Evolutionary conservation across 2,329 filamentous ascomycete genomes (phyloP).

Genomic region (Trichoderma semiorbis): DNA sequence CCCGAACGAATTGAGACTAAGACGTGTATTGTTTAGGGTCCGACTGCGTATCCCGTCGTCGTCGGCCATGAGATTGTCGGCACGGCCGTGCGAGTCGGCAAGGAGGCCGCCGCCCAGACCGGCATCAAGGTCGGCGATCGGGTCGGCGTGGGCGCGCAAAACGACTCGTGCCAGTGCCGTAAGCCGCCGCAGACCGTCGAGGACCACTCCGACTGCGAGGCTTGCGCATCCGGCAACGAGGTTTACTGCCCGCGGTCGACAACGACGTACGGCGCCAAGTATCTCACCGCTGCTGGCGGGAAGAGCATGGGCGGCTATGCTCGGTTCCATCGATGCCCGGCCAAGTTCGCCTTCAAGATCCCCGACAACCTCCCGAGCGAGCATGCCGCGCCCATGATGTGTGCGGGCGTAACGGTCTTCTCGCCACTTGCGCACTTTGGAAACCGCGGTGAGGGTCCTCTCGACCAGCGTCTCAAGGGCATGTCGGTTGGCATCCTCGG

Average conservation of each 20-base stretch:
- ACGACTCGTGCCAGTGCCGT: slow-evolving; percentile 62
- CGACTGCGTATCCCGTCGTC: slow-evolving; percentile 41
- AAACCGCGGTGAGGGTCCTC: slow-evolving; percentile 3
- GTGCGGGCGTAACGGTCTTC: slow-evolving; percentile 65
- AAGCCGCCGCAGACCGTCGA: slow-evolving; percentile 32
- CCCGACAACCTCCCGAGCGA: slow-evolving; percentile 39
- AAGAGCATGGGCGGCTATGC: slow-evolving; percentile 39
- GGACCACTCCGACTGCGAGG: slow-evolving; percentile 21
- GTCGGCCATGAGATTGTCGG: slow-evolving; percentile 68
- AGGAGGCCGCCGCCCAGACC: slow-evolving; percentile 32
- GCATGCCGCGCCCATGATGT: slow-evolving; percentile 60
- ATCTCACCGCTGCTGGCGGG: background rate
- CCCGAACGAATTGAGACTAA: background rate
- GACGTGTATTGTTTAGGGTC: slow-evolving; percentile 12
- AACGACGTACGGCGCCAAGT: slow-evolving; percentile 48
- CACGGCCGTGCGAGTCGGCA: slow-evolving; percentile 52
- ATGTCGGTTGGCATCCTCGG: slow-evolving; percentile 65
- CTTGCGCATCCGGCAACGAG: slow-evolving; percentile 62
- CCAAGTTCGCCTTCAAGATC: slow-evolving; percentile 47
- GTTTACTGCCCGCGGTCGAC: slow-evolving; percentile 63
- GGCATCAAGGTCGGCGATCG: slow-evolving; percentile 58
- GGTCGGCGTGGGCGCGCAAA: slow-evolving; percentile 67
- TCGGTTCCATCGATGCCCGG: slow-evolving; percentile 31
- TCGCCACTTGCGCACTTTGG: slow-evolving; percentile 46
- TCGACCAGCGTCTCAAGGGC: slow-evolving; percentile 41